Evolutionary conservation across 192 early-diverging fungal genomes (phyloP), one percentile per base, ranked within the genome.

Genomic region (Dissophora ornata): DNA sequence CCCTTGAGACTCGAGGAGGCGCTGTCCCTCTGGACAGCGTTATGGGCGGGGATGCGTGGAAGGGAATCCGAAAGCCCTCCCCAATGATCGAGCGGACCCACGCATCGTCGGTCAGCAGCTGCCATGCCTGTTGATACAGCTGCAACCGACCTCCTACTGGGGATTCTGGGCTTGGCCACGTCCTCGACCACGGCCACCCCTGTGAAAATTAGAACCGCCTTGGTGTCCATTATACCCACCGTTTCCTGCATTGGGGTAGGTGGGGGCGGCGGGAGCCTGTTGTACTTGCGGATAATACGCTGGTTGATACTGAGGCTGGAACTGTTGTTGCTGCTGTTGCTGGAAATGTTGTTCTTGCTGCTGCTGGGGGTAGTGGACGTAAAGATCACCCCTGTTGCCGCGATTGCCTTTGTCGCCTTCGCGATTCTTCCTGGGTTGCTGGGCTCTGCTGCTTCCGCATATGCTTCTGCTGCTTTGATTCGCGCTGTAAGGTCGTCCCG

Each of bases 61-160:
- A 60, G 11, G 57, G 57, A 32, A 74, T 66, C 9, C n/a, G 15
- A 33, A 60, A 74, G 11, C 71, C 71, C 16, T 65, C 15, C 4
- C 19, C 22, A 8, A 74, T 55, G 6, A 57, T 32, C n/a, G 47
- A 50, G 49, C 44, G 55, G 2, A 74, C 41, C 60, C 60, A 66
- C 13, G 5, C 12, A 38, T 50, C 51, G 33, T 62, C 59, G 3
- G 59, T 49, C 10, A 62, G 16, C 0, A 53, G 25, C 5, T 7
- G 11, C 48, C 38, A 63, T 0, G 49, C 48, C 19, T n/a, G 32
- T 44, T 24, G 24, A 45, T 16, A 51, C 1, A 42, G 36, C 9
- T 40, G 50, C 3, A 53, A 45, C 6, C 50, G 49, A 25, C 61
- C 61, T 26, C 49, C 48, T 63, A 62, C 59, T 59, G 47, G 30